Conservation (phyloP, 139 green algal genomes). For the Marvania coccoides region DNA sequence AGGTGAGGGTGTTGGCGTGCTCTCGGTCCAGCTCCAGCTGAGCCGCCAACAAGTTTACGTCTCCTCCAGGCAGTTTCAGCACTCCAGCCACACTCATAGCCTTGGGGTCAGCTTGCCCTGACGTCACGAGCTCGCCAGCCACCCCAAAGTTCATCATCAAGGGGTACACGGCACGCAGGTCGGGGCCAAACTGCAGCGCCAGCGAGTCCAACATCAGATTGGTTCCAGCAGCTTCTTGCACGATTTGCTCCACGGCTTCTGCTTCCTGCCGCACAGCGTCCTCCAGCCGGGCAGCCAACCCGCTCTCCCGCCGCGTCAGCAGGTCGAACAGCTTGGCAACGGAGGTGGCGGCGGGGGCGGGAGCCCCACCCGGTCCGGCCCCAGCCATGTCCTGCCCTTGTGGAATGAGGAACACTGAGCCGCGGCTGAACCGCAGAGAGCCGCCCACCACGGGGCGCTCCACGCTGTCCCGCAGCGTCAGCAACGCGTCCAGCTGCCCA, state of each 20-base stretch:
- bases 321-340: conserved; percentile 57
- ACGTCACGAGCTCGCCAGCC: conserved; percentile 54
- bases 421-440: conserved; percentile 47
- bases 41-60: conserved; percentile 92
- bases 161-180: conserved; percentile 83
- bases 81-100: conserved; percentile 25
- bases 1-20: conserved; percentile 79
- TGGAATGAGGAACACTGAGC: conserved; percentile 57
- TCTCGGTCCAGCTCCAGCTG: conserved; percentile 81
- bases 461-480: conserved; percentile 48
- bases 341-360: conserved; percentile 11
- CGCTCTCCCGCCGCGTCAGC: conserved; percentile 31
- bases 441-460: conserved; percentile 55
- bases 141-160: conserved; percentile 87
- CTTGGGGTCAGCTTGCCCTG: conserved; percentile 50
- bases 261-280: conserved; percentile 24
- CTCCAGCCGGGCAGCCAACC: conserved; percentile 19
- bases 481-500: conserved; percentile 50
- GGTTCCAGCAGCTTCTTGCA: conserved; percentile 17
- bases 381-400: conserved; percentile 6
- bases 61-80: conserved; percentile 65
- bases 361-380: not conserved
- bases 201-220: conserved; percentile 36
- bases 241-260: conserved; percentile 24
- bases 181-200: conserved; percentile 69